These are phyloP conservation scores for Blastocystis sp. DNA, from an alignment of 352 stramenopile genomes.

Conservation along the genomic window DNA sequence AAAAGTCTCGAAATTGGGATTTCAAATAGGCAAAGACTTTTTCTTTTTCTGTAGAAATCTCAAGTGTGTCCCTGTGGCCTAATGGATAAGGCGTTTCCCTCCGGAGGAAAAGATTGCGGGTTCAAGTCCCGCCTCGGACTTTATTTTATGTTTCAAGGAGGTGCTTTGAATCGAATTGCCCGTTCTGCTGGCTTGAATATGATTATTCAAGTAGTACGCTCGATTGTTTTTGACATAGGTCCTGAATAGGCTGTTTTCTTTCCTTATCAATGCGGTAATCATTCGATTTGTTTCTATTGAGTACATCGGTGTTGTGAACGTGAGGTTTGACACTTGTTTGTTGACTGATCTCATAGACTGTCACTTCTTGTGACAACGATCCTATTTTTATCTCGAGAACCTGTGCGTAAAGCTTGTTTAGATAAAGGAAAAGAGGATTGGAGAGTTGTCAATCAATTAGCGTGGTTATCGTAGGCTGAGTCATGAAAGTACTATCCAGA, in stretches of 20 bases:
- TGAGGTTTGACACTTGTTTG: not conserved
- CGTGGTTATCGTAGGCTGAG: not conserved
- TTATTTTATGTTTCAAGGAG: not conserved
- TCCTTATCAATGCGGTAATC: slow-evolving; percentile 16
- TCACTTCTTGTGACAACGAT: not conserved
- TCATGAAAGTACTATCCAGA: not conserved
- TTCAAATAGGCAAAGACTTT: not conserved
- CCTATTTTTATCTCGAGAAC: slow-evolving; percentile 41
- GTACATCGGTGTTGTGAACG: slow-evolving; percentile 18
- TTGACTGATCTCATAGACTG: not conserved
- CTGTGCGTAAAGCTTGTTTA: slow-evolving; percentile 52
- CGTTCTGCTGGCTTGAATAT: slow-evolving; percentile 33
- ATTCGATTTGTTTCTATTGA: slow-evolving; percentile 35
- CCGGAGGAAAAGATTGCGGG: slow-evolving; percentile 66
- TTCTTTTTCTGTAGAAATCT: not conserved
- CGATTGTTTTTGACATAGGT: not conserved
- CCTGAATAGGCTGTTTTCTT: slow-evolving; percentile 8
- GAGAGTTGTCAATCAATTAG: not conserved
- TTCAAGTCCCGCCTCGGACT: slow-evolving; percentile 65
- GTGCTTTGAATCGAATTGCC: not conserved
- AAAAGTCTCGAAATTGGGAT: too few species aligned
- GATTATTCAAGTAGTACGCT: not conserved
- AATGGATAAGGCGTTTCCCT: slow-evolving; percentile 67
- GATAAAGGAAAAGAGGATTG: slow-evolving; percentile 12
- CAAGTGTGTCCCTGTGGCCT: slow-evolving; percentile 62